Evolutionary conservation across 257 asterid genomes (phyloP), one percentile per base, ranked within the genome.

Genomic region (Datura wrightii): DNA sequence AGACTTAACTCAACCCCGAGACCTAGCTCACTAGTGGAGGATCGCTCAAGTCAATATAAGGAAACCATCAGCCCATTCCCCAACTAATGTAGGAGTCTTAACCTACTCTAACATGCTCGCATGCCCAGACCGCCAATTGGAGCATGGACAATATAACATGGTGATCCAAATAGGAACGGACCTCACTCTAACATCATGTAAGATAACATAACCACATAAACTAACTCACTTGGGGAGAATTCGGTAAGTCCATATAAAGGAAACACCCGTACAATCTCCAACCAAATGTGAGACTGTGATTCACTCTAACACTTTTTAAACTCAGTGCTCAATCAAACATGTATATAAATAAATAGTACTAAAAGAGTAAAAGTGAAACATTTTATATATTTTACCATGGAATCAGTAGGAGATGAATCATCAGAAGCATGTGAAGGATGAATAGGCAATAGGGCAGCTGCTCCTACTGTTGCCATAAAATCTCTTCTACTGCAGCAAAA

Each of bases 401-500:
- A 86, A 66, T 92, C 92, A 76, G 82, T 85, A 53, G 87, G 80
- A 79, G 85, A 63, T 10, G 89, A 84, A 80, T 31, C 9, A 78
- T 86, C 87, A 79, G 92, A 85, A 85, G 92, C 94, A 78, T 59
- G 72, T 42, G 94, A 92, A 46, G 94, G 91, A 34, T 80, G 71
- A 52, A 69, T 80, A 60, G 94, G 92, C 55, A 89, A 87, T 39
- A 91, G 85, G 3, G 86, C 63, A 78, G 82, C 88, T 34, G 93
- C 59, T 80, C 92, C 94, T 9, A 86, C 85, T 10, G 91, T 84
- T 82, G 89, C 96, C 48, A 92, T 81, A 71, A 92, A 88, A 34
- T 85, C 90, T 82, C 98, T 86, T 90, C 98, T 90, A 36, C 83
- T 83, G 74, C 91, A 90, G 71, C 93, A 92, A 6, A 90, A 76